Evolutionary conservation across 2,329 filamentous ascomycete genomes (phyloP).

Genomic region (Neoscytalidium dimidiatum): DNA sequence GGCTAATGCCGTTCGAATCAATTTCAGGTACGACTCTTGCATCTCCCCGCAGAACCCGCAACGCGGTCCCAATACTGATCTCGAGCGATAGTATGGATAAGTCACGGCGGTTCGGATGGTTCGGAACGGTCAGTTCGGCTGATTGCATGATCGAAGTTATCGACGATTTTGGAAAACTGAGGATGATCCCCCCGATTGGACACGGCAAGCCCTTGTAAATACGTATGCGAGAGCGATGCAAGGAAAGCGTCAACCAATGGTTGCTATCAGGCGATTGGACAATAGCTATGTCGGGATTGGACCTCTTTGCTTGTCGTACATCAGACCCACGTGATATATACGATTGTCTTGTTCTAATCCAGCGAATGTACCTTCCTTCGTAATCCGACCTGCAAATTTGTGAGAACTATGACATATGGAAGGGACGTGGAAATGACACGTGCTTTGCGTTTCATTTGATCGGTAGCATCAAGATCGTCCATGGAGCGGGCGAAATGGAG

Average conservation of each 20-base stretch:
- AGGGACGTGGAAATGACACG: too few species aligned
- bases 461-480: too few species aligned
- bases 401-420: too few species aligned
- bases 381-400: too few species aligned
- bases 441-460: too few species aligned
- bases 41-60: neutral
- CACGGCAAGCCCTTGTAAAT: neutral
- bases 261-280: too few species aligned
- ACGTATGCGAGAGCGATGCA: neutral
- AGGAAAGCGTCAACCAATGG: neutral
- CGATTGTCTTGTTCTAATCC: too few species aligned
- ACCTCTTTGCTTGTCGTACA: too few species aligned
- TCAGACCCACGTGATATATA: too few species aligned
- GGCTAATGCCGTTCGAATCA: slow-evolving; percentile 30
- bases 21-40: slow-evolving; percentile 23
- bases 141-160: slow-evolving; percentile 48
- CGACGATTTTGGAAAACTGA: slow-evolving; percentile 43
- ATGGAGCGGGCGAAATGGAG: too few species aligned
- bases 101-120: slow-evolving; percentile 48
- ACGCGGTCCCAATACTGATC: neutral
- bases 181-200: slow-evolving; percentile 43
- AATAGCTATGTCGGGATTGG: too few species aligned
- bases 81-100: slow-evolving; percentile 44
- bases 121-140: slow-evolving; percentile 48
- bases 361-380: too few species aligned